Base-by-base conservation (phyloP, 1,139 yeast genomes). In the Candida tropicalis region DNA sequence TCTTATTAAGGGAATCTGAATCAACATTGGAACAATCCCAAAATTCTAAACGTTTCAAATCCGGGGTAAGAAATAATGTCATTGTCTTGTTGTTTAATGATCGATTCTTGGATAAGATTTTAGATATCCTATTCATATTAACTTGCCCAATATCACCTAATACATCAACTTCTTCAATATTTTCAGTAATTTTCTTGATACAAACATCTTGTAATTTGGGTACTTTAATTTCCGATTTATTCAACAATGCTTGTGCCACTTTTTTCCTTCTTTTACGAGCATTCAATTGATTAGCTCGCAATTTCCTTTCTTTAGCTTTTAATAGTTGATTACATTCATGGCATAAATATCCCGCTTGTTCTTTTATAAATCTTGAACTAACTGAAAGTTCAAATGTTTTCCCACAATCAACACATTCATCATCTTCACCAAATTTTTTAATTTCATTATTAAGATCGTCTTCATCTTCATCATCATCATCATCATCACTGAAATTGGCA, bases 21-120 rank as follows among this genome's bases (percentile, higher is more conserved):
- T 80, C 79, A 24, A 93, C 76, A 44, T 82, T 83, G 1, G 97
- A 89, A 61, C 99, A 93, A 65, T 93, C 99, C 93, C 96, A 89
- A 49, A 93, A 81, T 52, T 86, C 86, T 33, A 93, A 63, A 3
- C 65, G 59, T 44, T 66, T 76, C 42, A 82, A 62, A 15, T 75
- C 70, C 0, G 89, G 79, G 39, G 81, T 81, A 42, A 93, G 66
- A 58, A 93, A 93, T 39, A 93, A 68, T 39, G 81, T 68, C 58
- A 91, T 62, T 0, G 97, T 90, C 16, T 76, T 68, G 51, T 85
- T 81, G 55, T 84, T 79, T 40, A 93, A 68, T 0, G 93, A 85
- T 41, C 99, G 68, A 61, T 90, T 93, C 46, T 87, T 82, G 26
- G 95, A 82, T 27, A 93, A 65, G 48, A 95, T 91, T 46, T 81